These are phyloP conservation scores for Neovahlkampfia damariscottae DNA, from an alignment of 78 protist species.

Conservation along the genomic window DNA sequence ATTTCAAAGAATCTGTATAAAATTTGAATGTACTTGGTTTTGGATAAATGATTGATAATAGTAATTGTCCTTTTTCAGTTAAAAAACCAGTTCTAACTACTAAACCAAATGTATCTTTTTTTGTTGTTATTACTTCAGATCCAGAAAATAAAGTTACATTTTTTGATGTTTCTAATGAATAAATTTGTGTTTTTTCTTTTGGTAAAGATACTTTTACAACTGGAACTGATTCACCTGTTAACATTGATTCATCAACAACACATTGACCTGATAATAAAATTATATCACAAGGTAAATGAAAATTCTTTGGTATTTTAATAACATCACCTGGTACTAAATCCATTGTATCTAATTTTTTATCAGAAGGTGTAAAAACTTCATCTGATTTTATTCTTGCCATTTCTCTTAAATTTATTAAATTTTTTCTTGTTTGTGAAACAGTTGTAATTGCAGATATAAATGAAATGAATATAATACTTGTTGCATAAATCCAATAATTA, in stretches of 20 bases:
- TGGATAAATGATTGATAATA: slow-evolving; percentile 78
- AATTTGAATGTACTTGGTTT: slow-evolving; percentile 52
- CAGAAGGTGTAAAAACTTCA: background rate
- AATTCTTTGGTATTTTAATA: background rate
- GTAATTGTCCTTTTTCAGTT: slow-evolving; percentile 82
- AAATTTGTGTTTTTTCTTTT: background rate
- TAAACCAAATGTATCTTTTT: background rate
- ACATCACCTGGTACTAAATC: background rate
- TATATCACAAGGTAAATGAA: slow-evolving; percentile 62
- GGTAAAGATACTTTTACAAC: slow-evolving; percentile 46
- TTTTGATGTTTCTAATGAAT: slow-evolving; percentile 26
- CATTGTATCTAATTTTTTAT: background rate
- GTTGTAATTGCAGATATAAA: background rate
- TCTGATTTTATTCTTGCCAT: background rate
- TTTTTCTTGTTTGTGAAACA: background rate
- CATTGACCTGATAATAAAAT: slow-evolving; percentile 77
- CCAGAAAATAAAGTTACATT: slow-evolving; percentile 65
- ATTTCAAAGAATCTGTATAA: slow-evolving; percentile 58
- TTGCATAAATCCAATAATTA: background rate
- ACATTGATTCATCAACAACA: slow-evolving; percentile 92
- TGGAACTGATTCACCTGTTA: slow-evolving; percentile 94
- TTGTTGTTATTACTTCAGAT: slow-evolving; percentile 60
- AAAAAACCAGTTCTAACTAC: slow-evolving; percentile 76
- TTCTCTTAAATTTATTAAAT: background rate
- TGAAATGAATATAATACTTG: background rate